Evolutionary conservation across 306 rosid genomes (phyloP), one percentile per base, ranked within the genome.

Genomic region (Neltuma alba): DNA sequence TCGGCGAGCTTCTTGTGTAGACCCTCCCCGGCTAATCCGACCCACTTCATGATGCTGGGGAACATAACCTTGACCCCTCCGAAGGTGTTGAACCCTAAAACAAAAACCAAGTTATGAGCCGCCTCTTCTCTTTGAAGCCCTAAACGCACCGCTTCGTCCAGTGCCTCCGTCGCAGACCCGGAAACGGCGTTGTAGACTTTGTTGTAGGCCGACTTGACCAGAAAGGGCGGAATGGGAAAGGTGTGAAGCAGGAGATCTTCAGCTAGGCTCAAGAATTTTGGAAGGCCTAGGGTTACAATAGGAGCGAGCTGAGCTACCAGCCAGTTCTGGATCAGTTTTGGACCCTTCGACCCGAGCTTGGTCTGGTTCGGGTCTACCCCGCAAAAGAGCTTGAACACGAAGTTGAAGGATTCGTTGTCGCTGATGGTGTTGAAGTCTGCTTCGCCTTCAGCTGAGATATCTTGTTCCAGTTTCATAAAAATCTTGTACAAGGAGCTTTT

Each of bases 21-120:
- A 14, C 0, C 36, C 70, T 74, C 89, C 6, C 98, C 97, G 1
- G 79, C 89, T 5, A 83, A 75, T 27, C 89, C 97, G 0, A 90
- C 76, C 69, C 41, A 63, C 69, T 63, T 63, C 41, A 63, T 63
- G 11, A 63, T 31, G 38, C 6, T 63, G 1, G 69, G 69, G 12
- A 6, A 63, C 41, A 63, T 7, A 16, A 63, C 69, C 40, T 63
- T 63, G 2, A 63, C 69, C 23, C 69, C 69, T 31, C 41, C 69
- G 40, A 63, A 63, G 7, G 69, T 63, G 40, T 63, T 63, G 16
- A 62, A 63, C 42, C 69, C 69, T 9, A 63, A 6, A 1, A 63
- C 69, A 12, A 63, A 63, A 16, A 63, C 41, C 5, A 63, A 3
- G 41, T 63, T 63, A 33, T 63, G 69, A 11, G 69, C 69, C 0